Percentiles rank a stretch among this genome's conserved stretches.
Conservation (phyloP, 805 yeast species). For the Cephaloascus fragrans region DNA sequence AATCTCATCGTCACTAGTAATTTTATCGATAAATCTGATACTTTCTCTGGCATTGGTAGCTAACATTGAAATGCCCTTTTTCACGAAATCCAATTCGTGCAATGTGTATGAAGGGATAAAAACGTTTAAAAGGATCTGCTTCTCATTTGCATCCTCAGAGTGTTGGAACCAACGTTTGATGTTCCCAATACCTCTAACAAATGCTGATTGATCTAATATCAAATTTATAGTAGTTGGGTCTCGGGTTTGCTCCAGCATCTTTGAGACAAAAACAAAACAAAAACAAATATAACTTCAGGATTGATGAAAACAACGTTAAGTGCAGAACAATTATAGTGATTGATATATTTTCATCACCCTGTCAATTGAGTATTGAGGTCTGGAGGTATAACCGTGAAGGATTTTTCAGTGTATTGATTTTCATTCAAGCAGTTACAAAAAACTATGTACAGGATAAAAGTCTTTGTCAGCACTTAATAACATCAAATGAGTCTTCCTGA, state of each 20-base stretch:
- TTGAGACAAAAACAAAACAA: too few relatives aligned
- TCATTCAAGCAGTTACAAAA: too few relatives aligned
- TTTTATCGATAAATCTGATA: constrained; percentile 46
- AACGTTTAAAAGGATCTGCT: constrained; percentile 19
- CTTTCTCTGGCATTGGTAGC: constrained; percentile 62
- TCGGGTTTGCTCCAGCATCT: neutral
- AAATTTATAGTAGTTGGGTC: constrained; percentile 18
- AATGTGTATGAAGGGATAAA: constrained; percentile 49
- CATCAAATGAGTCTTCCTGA: too few relatives aligned
- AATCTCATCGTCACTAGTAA: constrained; percentile 8
- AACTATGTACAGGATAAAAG: too few relatives aligned
- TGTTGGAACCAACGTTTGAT: constrained; percentile 51
- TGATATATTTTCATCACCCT: too few relatives aligned
- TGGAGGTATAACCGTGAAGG: too few relatives aligned
- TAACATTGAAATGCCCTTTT: constrained; percentile 42
- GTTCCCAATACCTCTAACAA: constrained; percentile 60
- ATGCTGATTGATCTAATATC: constrained; percentile 58
- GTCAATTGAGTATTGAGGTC: too few relatives aligned
- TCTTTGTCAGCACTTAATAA: too few relatives aligned
- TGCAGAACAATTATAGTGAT: too few relatives aligned
- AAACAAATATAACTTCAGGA: too few relatives aligned
- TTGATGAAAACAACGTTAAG: too few relatives aligned
- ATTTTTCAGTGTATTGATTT: too few relatives aligned
- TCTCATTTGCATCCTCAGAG: constrained; percentile 15
- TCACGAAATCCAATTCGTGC: constrained; percentile 48